Evolutionary conservation across 192 early-diverging fungal species (phyloP), one percentile per base, ranked within the genome.

Genomic region (Powellomyces hirtus): DNA sequence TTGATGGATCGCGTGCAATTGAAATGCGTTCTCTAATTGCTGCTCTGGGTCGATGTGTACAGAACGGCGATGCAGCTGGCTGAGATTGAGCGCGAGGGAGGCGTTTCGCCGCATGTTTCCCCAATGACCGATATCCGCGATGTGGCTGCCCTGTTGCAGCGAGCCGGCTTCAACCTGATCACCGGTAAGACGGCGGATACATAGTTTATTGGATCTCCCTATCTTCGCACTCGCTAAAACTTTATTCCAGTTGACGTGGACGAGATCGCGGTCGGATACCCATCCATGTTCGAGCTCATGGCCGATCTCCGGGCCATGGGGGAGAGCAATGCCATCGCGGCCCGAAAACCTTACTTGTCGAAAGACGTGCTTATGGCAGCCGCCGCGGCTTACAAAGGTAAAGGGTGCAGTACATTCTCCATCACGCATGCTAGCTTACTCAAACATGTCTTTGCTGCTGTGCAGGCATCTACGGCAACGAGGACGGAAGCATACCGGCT

Each of bases 231-330:
- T 73, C 14, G 16, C 13, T 26, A 29, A 37, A 35, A 18, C 10
- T n/a, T 59, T 38, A 8, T 4, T 0, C 35, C 34, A 79, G 88
- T 98, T 1, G 96, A 98, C 68, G 81, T 94, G 22, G 96, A 98
- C 71, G 93, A 92, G 56, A 88, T 98, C 59, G 81, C 84, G 16
- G 91, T 98, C 22, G 89, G 88, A 66, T 98, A 95, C 73, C 96
- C 96, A 45, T 88, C 89, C 11, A 92, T 92, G 74, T 89, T 94
- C 77, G 94, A 96, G 67, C 73, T 98, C 34, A 89, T 98, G 70
- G 77, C 86, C 46, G 96, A 98, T 76, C 78, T 98, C 34, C 79
- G 85, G 36, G 83, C 89, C 14, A 98, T 98, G 96, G 96, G 96
- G 7, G 96, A 98, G 76, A 89, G 84, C 30, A 98, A 96, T 71